Evolutionary conservation across 2,329 filamentous ascomycete species (phyloP).

Genomic region (Trichoderma hamatum): DNA sequence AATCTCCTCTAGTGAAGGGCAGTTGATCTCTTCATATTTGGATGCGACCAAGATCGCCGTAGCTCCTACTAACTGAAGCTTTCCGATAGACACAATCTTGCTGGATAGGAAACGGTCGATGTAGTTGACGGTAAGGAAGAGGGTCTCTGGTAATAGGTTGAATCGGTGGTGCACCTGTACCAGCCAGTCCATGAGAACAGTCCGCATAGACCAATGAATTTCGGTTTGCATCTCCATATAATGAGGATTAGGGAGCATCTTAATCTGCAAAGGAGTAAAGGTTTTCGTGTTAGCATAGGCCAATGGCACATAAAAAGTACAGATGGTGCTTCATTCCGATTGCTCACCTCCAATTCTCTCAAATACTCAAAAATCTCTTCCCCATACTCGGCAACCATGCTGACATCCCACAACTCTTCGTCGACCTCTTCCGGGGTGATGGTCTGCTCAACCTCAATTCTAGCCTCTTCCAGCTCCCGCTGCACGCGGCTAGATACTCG

Average conservation of each 20-base stretch:
- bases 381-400: conserved; percentile 96
- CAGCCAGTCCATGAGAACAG: conserved; percentile 96
- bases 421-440: conserved; percentile 75
- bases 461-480: conserved; percentile 71
- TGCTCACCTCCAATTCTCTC: conserved; percentile 78
- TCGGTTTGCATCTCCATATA: conserved; percentile 99
- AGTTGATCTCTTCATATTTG: conserved; percentile 99
- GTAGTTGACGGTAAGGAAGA: conserved; percentile 95
- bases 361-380: conserved; percentile 96
- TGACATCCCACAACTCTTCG: conserved; percentile 90
- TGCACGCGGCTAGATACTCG: conserved; percentile 68
- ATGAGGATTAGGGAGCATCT: conserved; percentile 82
- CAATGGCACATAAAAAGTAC: background rate
- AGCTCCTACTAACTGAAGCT: conserved; percentile 93
- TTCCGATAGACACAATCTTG: conserved; percentile 93
- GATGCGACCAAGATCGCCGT: conserved; percentile 94
- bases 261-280: conserved; percentile 53
- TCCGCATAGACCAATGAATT: conserved; percentile 98
- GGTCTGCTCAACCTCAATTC: conserved; percentile 68
- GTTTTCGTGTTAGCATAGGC: background rate
- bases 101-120: conserved; percentile 93
- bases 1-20: conserved; percentile 91
- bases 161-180: conserved; percentile 95
- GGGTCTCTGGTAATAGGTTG: conserved; percentile 85
- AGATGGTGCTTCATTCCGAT: background rate